These are phyloP conservation scores for Globisporangium takayamanum DNA, from an alignment of 352 stramenopile species.

Conservation along the genomic window DNA sequence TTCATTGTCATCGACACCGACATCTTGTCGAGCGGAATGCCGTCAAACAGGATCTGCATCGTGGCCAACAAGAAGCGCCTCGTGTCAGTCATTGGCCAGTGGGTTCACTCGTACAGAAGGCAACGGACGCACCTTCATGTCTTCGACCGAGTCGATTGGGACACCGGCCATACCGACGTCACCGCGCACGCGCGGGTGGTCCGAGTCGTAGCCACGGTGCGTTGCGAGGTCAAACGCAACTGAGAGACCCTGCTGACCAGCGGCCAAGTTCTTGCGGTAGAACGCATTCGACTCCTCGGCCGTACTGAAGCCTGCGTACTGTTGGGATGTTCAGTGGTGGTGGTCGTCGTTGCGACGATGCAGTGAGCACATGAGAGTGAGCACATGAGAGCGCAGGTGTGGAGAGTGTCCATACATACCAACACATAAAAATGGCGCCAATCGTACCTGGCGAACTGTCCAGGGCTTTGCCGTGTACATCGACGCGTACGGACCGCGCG, in stretches of 20 bases:
- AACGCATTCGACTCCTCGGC: conserved; percentile 97
- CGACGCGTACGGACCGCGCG: conserved; percentile 92
- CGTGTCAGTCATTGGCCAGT: too few species aligned
- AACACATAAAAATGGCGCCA: background rate
- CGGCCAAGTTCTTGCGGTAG: conserved; percentile 92
- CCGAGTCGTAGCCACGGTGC: conserved; percentile 96
- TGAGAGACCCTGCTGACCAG: conserved; percentile 88
- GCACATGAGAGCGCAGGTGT: background rate
- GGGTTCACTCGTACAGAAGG: too few species aligned
- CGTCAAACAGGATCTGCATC: conserved; percentile 90
- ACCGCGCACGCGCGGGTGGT: conserved; percentile 91
- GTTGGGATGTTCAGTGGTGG: background rate
- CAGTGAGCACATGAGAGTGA: background rate
- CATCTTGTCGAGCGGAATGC: conserved; percentile 94
- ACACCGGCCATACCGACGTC: conserved; percentile 98
- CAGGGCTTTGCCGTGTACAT: conserved; percentile 96
- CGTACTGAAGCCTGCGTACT: conserved; percentile 96
- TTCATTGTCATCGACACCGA: conserved; percentile 99
- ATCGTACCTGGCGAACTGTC: conserved; percentile 86
- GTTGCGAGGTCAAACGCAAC: conserved; percentile 97
- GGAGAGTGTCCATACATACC: too few species aligned
- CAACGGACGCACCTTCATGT: conserved; percentile 77
- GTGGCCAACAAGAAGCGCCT: background rate
- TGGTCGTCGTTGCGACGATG: too few species aligned
- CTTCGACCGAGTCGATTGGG: conserved; percentile 93